phyloP scores from a whole-genome alignment of 148 eudicot genomes.

The Rhododendron simsii region DNA sequence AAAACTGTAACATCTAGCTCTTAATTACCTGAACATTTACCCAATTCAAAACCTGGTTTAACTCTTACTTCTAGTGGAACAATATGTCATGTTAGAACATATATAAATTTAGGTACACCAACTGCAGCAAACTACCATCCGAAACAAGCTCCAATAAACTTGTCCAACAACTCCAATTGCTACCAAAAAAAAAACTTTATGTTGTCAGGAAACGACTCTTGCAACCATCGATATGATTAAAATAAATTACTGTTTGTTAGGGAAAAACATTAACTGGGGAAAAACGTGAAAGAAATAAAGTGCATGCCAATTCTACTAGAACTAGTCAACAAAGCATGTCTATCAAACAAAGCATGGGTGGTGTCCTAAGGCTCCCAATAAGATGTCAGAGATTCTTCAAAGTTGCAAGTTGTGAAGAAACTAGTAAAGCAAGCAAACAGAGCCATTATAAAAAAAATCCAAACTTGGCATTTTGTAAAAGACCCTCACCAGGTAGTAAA shows the following conservation, averaged over 20 bases:
- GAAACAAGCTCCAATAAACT: neutral
- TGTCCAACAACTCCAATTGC: neutral
- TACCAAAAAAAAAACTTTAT: neutral
- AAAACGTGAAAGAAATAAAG: neutral
- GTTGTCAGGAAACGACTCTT: neutral
- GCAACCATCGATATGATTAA: neutral
- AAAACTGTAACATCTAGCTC: neutral
- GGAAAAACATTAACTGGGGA: neutral
- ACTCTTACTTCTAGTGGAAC: neutral
- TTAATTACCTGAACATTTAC: neutral
- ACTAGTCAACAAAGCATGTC: neutral
- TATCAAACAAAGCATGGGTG: neutral
- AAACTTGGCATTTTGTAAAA: neutral
- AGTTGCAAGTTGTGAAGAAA: neutral
- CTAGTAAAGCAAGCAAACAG: neutral
- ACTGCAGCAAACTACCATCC: neutral
- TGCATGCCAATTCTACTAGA: neutral
- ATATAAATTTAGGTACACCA: neutral
- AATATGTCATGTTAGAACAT: neutral
- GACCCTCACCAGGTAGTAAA: constrained; percentile 60
- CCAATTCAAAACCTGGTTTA: neutral
- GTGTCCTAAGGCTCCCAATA: neutral
- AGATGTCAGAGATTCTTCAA: neutral
- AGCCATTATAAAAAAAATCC: neutral
- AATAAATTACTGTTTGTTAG: neutral